Base-by-base conservation (phyloP, 2,329 filamentous ascomycete genomes). In the Fusarium clavum region DNA sequence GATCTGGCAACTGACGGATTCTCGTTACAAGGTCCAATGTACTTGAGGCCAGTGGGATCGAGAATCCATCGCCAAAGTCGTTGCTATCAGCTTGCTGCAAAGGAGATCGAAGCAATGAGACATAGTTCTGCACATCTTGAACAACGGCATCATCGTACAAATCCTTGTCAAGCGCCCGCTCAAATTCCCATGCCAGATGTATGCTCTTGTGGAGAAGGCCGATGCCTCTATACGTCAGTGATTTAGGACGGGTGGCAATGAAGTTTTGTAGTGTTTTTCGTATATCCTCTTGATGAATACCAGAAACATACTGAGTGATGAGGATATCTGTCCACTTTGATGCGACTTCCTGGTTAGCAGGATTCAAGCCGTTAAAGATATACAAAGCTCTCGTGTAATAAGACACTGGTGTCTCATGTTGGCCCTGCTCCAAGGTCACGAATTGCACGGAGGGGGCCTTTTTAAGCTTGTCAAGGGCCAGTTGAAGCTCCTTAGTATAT, bases 111-210 rank as follows among this genome's bases (percentile, higher is more conserved):
- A 91, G 83, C 20, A 88, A 68, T 1, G 75, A 71, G n/a, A 89
- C 77, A 70, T 90, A 90, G 14, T 80, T 76, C 57, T 77, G 77
- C 45, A 90, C 78, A 38, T 80, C 74, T 6, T 75, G 71, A 20
- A 77, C 64, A 44, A 81, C 73, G 1, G 76, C 55, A 5, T 78
- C 76, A 1, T 79, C 74, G 67, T 88, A 90, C 2, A 84, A 57
- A 13, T 81, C 79, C 34, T 83, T 84, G 22, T 82, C 81, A 5
- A 90, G 71, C 5, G 86, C 87, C 61, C 79, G 82, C 69, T 88
- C 84, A 60, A 89, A 86, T 51, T 90, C 86, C 24, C 78, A 74
- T 8, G 84, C 87, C 29, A 91, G 82, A 70, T 90, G 85, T 18
- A 90, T 75, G 52, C 81, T 82, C 74, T 86, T 86, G 76, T 91